Conservation (phyloP, 225 moss, liverwort and hornwort species). For the Physcomitrium patens region DNA sequence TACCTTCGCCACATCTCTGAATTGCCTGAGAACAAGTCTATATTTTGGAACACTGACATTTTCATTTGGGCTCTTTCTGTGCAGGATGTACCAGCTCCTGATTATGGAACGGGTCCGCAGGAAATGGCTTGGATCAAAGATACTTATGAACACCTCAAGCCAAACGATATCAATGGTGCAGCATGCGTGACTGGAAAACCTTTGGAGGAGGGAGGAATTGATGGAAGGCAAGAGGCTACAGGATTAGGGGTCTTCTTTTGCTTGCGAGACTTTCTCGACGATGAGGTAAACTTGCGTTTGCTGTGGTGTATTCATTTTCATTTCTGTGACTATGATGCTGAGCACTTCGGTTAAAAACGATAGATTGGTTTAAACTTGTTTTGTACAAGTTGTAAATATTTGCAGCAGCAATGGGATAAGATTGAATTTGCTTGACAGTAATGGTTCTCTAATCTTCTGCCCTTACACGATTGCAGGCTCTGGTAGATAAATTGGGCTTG, state of each 20-base stretch:
- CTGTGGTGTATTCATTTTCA: background rate
- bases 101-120: constrained; percentile 75
- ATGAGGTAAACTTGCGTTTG: constrained; percentile 35
- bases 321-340: background rate
- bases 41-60: background rate
- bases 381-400: background rate
- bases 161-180: constrained; percentile 66
- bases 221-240: constrained; percentile 74
- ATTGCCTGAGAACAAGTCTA: background rate
- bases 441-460: constrained; percentile 25
- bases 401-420: background rate
- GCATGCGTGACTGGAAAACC: constrained; percentile 75
- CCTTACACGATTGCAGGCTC: constrained; percentile 39
- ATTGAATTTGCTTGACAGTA: background rate
- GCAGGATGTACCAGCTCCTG: constrained; percentile 77
- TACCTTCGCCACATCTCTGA: background rate
- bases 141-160: constrained; percentile 64
- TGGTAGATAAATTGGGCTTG: constrained; percentile 69
- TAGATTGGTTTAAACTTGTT: background rate
- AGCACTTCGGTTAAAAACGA: background rate
- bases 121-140: constrained; percentile 88
- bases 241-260: constrained; percentile 73
- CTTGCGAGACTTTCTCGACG: constrained; percentile 64
- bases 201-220: constrained; percentile 69
- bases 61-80: background rate